Evolutionary conservation across 345 rosid genomes (phyloP).

Genomic region (Aurinia saxatilis): DNA sequence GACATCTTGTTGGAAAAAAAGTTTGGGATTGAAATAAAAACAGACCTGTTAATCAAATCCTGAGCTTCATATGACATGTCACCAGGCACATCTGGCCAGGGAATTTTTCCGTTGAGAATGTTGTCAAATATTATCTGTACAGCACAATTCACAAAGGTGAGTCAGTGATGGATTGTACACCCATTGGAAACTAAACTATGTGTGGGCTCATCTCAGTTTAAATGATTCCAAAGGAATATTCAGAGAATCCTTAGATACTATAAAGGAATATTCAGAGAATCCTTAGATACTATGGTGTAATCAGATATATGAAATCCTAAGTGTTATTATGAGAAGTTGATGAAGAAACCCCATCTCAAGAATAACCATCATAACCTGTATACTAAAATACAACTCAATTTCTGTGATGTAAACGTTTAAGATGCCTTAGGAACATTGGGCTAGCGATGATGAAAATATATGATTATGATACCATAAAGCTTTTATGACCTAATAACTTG

Average conservation of each 20-base stretch:
- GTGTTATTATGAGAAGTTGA: not conserved
- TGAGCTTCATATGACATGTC: constrained; percentile 74
- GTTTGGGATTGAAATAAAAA: not conserved
- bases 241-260: not conserved
- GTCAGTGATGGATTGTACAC: not conserved
- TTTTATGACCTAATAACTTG: not conserved
- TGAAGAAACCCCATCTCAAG: not conserved
- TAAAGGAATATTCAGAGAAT: not conserved
- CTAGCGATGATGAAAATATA: not conserved
- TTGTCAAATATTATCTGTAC: constrained; percentile 73
- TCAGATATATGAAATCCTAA: not conserved
- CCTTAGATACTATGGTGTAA: not conserved
- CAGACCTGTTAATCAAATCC: constrained; percentile 73
- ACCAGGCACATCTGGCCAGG: constrained; percentile 66
- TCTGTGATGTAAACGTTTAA: not conserved
- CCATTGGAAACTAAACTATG: not conserved
- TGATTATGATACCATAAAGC: constrained; percentile 4
- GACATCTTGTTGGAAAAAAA: too few relatives aligned
- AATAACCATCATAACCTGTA: not conserved
- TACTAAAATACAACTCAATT: not conserved
- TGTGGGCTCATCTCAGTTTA: not conserved
- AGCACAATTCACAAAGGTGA: constrained; percentile 5
- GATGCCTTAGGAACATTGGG: not conserved
- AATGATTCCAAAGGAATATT: not conserved
- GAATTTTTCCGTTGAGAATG: constrained; percentile 68